These are phyloP conservation scores for Aotearoamyces nothofagi DNA, from an alignment of 2,329 filamentous ascomycete species.

Conservation along the genomic window DNA sequence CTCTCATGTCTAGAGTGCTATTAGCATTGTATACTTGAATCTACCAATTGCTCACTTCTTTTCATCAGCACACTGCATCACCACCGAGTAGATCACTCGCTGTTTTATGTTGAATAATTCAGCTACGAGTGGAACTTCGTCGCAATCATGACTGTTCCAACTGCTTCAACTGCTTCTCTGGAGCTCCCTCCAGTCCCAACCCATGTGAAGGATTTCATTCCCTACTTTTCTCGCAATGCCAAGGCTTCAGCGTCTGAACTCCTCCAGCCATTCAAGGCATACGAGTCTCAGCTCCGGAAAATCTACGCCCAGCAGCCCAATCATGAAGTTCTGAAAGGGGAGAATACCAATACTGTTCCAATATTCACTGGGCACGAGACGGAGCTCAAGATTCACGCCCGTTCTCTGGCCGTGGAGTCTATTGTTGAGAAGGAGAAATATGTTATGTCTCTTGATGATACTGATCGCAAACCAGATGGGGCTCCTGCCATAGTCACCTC, in stretches of 20 bases:
- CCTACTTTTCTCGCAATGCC: slow-evolving; percentile 38
- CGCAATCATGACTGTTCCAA: too few species aligned
- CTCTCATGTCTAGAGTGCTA: too few species aligned
- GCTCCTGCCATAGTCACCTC: slow-evolving; percentile 52
- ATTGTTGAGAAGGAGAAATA: slow-evolving; percentile 46
- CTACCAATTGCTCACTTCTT: too few species aligned
- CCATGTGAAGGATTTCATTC: slow-evolving; percentile 16
- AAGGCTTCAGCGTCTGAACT: slow-evolving; percentile 39
- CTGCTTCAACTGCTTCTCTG: too few species aligned
- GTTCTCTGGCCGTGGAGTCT: slow-evolving; percentile 40
- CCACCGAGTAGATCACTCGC: too few species aligned
- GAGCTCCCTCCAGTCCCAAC: slow-evolving; percentile 9
- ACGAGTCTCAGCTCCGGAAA: slow-evolving; percentile 50
- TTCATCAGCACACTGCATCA: too few species aligned
- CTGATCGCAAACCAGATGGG: slow-evolving; percentile 45
- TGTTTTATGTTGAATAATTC: too few species aligned
- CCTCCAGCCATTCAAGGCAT: slow-evolving; percentile 49
- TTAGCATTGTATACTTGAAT: too few species aligned
- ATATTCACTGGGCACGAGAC: slow-evolving; percentile 43
- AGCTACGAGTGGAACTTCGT: too few species aligned
- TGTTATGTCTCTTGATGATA: slow-evolving; percentile 50
- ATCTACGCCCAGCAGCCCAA: slow-evolving; percentile 53
- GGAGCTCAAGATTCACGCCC: slow-evolving; percentile 44
- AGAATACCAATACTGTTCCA: slow-evolving; percentile 47
- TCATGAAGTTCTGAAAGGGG: slow-evolving; percentile 39